Evolutionary conservation across 225 moss, liverwort and hornwort species (phyloP), one percentile per base, ranked within the genome.

Genomic region (Physcomitrellopsis africana): DNA sequence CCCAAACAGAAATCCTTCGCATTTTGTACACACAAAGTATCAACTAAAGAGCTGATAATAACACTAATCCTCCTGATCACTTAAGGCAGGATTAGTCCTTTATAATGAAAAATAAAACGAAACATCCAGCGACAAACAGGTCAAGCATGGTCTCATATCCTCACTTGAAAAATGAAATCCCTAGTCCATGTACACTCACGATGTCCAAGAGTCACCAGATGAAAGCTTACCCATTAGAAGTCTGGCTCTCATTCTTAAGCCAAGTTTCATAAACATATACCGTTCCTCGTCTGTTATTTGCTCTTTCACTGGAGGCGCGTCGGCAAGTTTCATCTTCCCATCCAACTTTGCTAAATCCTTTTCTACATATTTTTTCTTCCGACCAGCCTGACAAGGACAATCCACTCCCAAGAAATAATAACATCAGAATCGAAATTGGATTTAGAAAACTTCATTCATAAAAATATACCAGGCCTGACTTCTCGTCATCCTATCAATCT

Each of bases 251-350:
- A 99, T 99, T 80, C 82, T 92, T 80, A 99, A 52, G 1, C 90
- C 93, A 65, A 99, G 81, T 81, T 84, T 99, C 77, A 83, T 79
- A 73, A 81, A 93, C 99, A 91, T 99, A 15, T 99, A 86, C 73
- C 87, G 88, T 69, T 95, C 99, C 84, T 99, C 95, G 8, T 95
- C 92, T 29, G 95, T 89, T 18, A 99, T 93, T 59, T 86, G 83
- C 83, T 99, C 93, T 52, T 82, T 84, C 64, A 75, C 83, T 52
- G 85, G 15, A 63, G 93, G 84, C 58, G 84, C 80, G 20, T 80
- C 84, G 17, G 93, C 85, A 70, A 86, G 92, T 49, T 79, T 83
- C 67, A 92, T 85, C 51, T 81, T 78, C 71, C 80, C 81, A 57
- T 95, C 90, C 77, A 95, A 75, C 84, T 92, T 95, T 52, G 67